These are phyloP conservation scores for Phytophthora pseudosyringae DNA, from an alignment of 352 stramenopile genomes.

Conservation along the genomic window DNA sequence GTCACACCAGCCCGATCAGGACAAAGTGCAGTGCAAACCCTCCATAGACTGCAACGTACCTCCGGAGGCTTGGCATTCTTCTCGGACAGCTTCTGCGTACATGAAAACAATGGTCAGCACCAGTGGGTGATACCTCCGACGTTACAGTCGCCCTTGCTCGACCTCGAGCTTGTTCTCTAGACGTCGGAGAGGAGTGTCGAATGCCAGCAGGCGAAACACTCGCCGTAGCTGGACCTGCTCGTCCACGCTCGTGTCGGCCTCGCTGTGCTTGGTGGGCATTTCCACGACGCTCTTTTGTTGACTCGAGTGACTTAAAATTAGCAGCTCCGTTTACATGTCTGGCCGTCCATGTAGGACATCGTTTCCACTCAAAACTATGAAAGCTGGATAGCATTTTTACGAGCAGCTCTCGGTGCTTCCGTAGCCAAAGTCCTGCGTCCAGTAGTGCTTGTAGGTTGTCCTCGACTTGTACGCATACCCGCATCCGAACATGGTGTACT, in stretches of 20 bases:
- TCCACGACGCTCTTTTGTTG: neutral
- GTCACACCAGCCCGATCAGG: neutral
- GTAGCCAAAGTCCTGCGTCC: slow-evolving; percentile 54
- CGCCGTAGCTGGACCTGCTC: slow-evolving; percentile 80
- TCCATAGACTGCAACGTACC: slow-evolving; percentile 1
- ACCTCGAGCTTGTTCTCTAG: slow-evolving; percentile 75
- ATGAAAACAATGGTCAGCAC: neutral
- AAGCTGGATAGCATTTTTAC: neutral
- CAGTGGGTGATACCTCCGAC: neutral
- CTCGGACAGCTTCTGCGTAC: slow-evolving; percentile 51
- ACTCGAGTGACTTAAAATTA: slow-evolving; percentile 2
- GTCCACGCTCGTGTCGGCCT: slow-evolving; percentile 57
- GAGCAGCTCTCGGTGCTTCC: slow-evolving; percentile 10
- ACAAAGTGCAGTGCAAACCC: neutral
- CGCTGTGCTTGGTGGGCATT: slow-evolving; percentile 35
- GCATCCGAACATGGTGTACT: slow-evolving; percentile 42
- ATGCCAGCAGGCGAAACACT: slow-evolving; percentile 72
- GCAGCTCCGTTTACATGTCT: neutral
- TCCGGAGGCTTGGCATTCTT: slow-evolving; percentile 32
- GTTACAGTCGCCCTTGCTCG: neutral
- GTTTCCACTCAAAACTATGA: neutral
- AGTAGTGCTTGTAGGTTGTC: slow-evolving; percentile 46
- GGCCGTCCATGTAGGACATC: too few relatives aligned
- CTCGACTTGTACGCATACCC: slow-evolving; percentile 29
- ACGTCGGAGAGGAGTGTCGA: slow-evolving; percentile 66